A percentile compares a stretch with the other conserved stretches of the same genome.
Conservation (phyloP, 2,329 filamentous ascomycete genomes). For the Epichloe sibirici region DNA sequence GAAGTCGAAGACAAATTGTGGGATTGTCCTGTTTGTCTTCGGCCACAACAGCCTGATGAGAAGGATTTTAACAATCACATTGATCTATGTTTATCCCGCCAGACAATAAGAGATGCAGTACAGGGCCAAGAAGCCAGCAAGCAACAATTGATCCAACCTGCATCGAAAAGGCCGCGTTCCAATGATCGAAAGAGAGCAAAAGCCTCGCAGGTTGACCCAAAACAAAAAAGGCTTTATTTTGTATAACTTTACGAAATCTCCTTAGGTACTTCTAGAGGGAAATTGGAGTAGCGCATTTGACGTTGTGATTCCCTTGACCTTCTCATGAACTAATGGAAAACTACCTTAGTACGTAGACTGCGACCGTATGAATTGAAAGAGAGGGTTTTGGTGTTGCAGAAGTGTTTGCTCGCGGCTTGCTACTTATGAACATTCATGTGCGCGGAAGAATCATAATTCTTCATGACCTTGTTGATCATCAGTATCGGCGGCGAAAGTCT, state of each 20-base stretch:
- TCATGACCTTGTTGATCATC: conserved; percentile 47
- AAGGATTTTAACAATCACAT: conserved; percentile 80
- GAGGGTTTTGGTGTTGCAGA: not conserved
- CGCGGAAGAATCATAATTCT: conserved; percentile 35
- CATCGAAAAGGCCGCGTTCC: conserved; percentile 24
- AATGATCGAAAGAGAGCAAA: conserved; percentile 28
- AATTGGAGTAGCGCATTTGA: not conserved
- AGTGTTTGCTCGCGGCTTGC: not conserved
- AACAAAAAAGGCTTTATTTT: conserved; percentile 42
- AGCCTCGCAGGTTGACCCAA: conserved; percentile 25
- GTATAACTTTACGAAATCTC: conserved; percentile 16
- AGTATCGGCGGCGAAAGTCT: conserved; percentile 39
- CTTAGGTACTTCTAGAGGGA: not conserved
- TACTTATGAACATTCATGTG: too few species aligned
- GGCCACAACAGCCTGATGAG: conserved; percentile 65
- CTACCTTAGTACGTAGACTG: not conserved
- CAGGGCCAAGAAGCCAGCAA: conserved; percentile 33
- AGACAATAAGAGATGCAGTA: conserved; percentile 75
- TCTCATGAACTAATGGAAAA: not conserved
- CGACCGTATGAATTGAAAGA: not conserved
- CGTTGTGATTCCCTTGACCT: not conserved
- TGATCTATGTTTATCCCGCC: conserved; percentile 75
- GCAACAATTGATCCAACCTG: conserved; percentile 20
- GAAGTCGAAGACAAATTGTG: conserved; percentile 43
- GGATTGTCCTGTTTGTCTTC: conserved; percentile 80